Evolutionary conservation across 192 early-diverging fungal species (phyloP), one percentile per base, ranked within the genome.

Genomic region (Dimargaris xerosporica): DNA sequence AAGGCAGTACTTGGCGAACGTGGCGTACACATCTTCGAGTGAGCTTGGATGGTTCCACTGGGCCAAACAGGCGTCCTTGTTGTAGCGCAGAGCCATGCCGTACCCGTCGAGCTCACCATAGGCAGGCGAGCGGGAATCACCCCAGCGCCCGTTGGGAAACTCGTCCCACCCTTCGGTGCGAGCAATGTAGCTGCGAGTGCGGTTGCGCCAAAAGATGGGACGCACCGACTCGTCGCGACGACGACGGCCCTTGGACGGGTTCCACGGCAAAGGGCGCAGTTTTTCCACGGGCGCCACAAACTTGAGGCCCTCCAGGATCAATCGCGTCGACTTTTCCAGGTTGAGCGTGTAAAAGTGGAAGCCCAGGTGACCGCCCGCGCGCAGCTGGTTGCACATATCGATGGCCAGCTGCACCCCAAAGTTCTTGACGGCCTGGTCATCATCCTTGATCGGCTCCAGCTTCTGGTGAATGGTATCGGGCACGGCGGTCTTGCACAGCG

Each of bases 141-240:
- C 95, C 95, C 93, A 98, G 62, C 95, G 85, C 19, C 95, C 95
- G 73, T 98, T 98, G 50, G 93, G 95, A 68, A 93, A 98, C 67
- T 96, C 93, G 69, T 98, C 93, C 95, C 95, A 98, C 52, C 80
- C 71, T 69, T 91, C 91, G 3, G 94, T 98, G 64, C 86, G 81
- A 69, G 76, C 80, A 66, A 96, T 86, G 80, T 98, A 96, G 72
- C 85, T 88, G 66, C 85, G 82, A 43, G 88, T 83, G 45, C 93
- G 85, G 81, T 99, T 97, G 72, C 86, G 84, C 96, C 96, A 99
- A 64, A 97, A 97, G 68, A 99, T 99, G 25, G 96, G 96, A 28
- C 96, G 90, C 50, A 99, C 96, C 63, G 85, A 93, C 75, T 99
- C 96, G 68, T 89, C 87, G 31, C 88, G 83, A 52, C 91, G 85